Base-by-base conservation (phyloP, 75 land plant species). In the Cupressus sempervirens region DNA sequence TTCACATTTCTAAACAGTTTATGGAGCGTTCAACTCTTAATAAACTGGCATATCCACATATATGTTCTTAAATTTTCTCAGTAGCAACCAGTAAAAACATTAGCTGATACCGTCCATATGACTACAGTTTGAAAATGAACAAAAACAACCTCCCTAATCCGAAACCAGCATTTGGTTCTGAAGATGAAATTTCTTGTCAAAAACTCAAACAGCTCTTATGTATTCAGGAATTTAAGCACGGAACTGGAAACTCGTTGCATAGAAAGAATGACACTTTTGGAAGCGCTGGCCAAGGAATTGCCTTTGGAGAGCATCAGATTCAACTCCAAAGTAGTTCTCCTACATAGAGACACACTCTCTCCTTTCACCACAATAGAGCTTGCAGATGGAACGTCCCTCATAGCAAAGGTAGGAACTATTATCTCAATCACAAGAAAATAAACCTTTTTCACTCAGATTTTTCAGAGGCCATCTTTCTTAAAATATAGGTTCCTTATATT, bases 291-390 rank as follows among this genome's bases (percentile, higher is more conserved):
- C 3, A 68, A 84, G 43, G 87, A 86, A 23, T 76, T 89, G 76
- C 90, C 90, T 12, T 56, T 46, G 12, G 90, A 81, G 8, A 89
- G 87, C 53, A 82, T 89, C 35, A n/a, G 52, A 65, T 89, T 89
- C 86, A 88, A 88, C 45, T 79, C 89, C 45, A 81, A 72, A 83
- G 11, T 89, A 32, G 45, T 84, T 4, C 41, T 56, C 14, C 52
- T 89, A 86, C n/a, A n/a, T n/a, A n/a, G n/a, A n/a, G n/a, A n/a
- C n/a, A n/a, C n/a, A n/a, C n/a, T n/a, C n/a, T n/a, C n/a, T n/a
- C n/a, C n/a, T n/a, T n/a, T n/a, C n/a, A n/a, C n/a, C 53, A 86
- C 80, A 32, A 79, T 89, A 16, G 84, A 88, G 77, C 90, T 89
- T 4, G 86, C 85, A 53, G 82, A 89, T 52, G 80, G 90, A 80